Conservation (phyloP, 2,329 filamentous ascomycete genomes). For the Verticillium nubilum region DNA sequence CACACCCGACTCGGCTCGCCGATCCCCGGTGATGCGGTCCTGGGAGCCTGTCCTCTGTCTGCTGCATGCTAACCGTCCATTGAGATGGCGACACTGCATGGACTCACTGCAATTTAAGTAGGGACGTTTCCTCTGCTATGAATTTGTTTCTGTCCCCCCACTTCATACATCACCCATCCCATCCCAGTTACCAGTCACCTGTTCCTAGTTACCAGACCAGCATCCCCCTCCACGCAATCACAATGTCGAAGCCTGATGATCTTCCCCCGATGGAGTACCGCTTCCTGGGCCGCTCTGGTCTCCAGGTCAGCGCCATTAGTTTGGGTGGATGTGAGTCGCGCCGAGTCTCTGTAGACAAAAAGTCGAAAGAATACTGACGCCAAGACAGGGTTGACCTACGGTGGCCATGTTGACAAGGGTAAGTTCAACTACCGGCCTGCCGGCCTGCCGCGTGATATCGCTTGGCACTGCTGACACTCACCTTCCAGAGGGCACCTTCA, state of each 20-base stretch:
- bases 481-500: slow-evolving; percentile 38
- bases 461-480: background rate
- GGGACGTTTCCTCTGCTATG: background rate
- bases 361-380: background rate
- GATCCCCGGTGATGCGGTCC: background rate
- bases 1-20: background rate
- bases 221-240: slow-evolving; percentile 4
- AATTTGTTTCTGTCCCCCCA: background rate
- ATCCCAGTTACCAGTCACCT: background rate
- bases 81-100: background rate
- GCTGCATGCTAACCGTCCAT: background rate
- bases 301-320: slow-evolving; percentile 69
- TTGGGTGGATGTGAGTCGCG: slow-evolving; percentile 51
- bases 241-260: slow-evolving; percentile 34
- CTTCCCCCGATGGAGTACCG: slow-evolving; percentile 61
- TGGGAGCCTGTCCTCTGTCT: background rate
- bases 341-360: background rate
- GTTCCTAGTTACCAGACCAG: background rate
- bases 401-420: slow-evolving; percentile 66
- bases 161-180: background rate
- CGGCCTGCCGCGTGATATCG: background rate
- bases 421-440: slow-evolving; percentile 14
- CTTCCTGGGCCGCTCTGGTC: slow-evolving; percentile 63
- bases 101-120: background rate
- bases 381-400: slow-evolving; percentile 56